Evolutionary conservation across 371 early-diverging fungal species (phyloP).

Genomic region (Mortierella sp.): DNA sequence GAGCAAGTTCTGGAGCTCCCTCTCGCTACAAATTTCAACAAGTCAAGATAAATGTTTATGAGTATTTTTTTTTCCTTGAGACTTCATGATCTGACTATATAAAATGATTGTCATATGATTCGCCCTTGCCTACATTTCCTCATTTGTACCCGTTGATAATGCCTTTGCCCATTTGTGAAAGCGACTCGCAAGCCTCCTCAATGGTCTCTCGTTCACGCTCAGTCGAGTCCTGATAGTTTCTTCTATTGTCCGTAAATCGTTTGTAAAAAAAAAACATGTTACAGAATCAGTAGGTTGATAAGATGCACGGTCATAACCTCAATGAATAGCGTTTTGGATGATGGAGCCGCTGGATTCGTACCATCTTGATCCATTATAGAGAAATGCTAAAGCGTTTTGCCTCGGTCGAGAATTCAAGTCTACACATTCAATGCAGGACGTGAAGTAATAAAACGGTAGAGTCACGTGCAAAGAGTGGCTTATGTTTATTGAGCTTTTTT

Average conservation of each 20-base stretch:
- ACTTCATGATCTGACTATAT: too few relatives aligned
- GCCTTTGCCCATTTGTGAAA: conserved; percentile 37
- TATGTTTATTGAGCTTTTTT: conserved; percentile 2
- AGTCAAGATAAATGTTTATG: neutral
- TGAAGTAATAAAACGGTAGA: neutral
- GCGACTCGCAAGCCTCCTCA: conserved; percentile 26
- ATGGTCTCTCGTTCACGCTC: conserved; percentile 48
- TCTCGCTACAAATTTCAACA: conserved; percentile 19
- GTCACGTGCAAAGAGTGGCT: neutral
- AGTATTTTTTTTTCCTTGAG: neutral
- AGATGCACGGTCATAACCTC: neutral
- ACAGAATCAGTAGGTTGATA: neutral
- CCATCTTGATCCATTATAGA: conserved; percentile 8
- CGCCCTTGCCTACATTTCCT: conserved; percentile 27
- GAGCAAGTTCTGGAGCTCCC: conserved; percentile 23
- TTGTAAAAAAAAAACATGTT: neutral
- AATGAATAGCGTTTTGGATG: neutral
- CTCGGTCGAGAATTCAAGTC: too few relatives aligned
- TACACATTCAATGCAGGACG: neutral
- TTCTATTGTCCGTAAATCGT: conserved; percentile 14
- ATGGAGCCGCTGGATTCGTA: neutral
- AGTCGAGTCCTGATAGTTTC: conserved; percentile 39
- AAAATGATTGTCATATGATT: neutral
- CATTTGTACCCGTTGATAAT: conserved; percentile 14
- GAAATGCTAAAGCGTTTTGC: neutral